phyloP scores from a whole-genome alignment of 2,329 filamentous ascomycete genomes.

The Hypomyces rosellus region DNA sequence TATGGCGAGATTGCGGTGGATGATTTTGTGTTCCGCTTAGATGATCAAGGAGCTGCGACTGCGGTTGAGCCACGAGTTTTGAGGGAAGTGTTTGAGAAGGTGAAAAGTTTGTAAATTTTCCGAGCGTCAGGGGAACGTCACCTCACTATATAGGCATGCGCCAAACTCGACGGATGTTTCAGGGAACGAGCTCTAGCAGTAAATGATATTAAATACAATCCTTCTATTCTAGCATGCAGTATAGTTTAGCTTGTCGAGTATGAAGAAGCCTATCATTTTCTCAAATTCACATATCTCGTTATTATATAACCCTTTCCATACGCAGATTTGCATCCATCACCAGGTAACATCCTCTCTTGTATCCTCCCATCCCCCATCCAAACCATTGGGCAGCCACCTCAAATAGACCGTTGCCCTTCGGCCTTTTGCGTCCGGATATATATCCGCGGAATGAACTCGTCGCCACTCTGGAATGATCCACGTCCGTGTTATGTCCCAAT shows the following conservation, averaged over 20 bases:
- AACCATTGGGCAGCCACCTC: background rate
- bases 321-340: background rate
- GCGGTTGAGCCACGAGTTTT: conserved; percentile 8
- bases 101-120: background rate
- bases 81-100: conserved; percentile 2
- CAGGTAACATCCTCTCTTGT: background rate
- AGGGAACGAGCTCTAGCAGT: too few relatives aligned
- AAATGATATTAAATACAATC: too few relatives aligned
- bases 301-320: too few relatives aligned
- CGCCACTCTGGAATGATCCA: conserved; percentile 9
- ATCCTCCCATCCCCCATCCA: background rate
- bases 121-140: too few relatives aligned
- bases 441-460: conserved; percentile 5
- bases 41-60: background rate
- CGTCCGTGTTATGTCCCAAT: background rate
- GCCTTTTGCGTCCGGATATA: background rate
- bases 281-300: too few relatives aligned
- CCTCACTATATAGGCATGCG: background rate
- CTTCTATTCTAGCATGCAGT: too few relatives aligned
- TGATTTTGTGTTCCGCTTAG: conserved; percentile 14
- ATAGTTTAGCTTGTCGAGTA: too few relatives aligned
- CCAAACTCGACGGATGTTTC: background rate
- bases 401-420: background rate
- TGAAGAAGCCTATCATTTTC: too few relatives aligned
- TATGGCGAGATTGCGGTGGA: conserved; percentile 14